A percentile compares a stretch with the other conserved stretches of the same genome.
phyloP scores from a whole-genome alignment of 345 rosid genomes.

The Hibiscus mutabilis region DNA sequence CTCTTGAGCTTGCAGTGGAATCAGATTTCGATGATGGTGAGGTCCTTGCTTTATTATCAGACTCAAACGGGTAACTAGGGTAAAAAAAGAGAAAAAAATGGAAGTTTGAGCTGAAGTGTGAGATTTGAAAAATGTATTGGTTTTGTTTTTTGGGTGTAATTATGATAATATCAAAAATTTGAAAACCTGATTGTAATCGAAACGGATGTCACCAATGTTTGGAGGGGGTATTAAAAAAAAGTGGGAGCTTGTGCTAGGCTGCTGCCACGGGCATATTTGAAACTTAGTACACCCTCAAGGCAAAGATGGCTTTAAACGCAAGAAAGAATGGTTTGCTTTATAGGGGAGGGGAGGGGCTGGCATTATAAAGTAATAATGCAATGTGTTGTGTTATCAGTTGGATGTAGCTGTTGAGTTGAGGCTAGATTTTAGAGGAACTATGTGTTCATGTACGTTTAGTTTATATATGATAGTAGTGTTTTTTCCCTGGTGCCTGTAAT shows the following conservation, averaged over 20 bases:
- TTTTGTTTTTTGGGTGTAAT: slow-evolving; percentile 17
- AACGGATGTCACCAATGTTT: not conserved
- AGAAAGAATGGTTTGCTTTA: not conserved
- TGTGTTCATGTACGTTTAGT: not conserved
- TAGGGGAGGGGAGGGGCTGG: not conserved
- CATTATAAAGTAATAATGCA: not conserved
- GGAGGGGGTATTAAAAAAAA: not conserved
- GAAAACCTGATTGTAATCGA: slow-evolving; percentile 20
- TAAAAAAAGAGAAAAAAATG: not conserved
- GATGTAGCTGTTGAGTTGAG: not conserved
- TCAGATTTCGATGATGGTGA: slow-evolving; percentile 53
- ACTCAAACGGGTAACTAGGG: slow-evolving; percentile 40
- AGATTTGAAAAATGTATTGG: slow-evolving; percentile 16
- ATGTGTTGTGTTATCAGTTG: not conserved
- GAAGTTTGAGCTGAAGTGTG: slow-evolving; percentile 11
- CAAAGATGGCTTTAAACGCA: not conserved
- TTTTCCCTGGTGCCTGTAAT: not conserved
- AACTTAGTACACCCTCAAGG: not conserved
- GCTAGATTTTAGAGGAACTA: not conserved
- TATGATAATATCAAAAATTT: slow-evolving; percentile 21
- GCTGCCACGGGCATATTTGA: not conserved
- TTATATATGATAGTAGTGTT: not conserved
- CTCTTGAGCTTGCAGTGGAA: slow-evolving; percentile 55
- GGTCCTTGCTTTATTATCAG: slow-evolving; percentile 59
- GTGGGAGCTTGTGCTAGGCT: not conserved